Evolutionary conservation across 2,329 filamentous ascomycete genomes (phyloP), one percentile per base, ranked within the genome.

Genomic region (Ustulina deusta): DNA sequence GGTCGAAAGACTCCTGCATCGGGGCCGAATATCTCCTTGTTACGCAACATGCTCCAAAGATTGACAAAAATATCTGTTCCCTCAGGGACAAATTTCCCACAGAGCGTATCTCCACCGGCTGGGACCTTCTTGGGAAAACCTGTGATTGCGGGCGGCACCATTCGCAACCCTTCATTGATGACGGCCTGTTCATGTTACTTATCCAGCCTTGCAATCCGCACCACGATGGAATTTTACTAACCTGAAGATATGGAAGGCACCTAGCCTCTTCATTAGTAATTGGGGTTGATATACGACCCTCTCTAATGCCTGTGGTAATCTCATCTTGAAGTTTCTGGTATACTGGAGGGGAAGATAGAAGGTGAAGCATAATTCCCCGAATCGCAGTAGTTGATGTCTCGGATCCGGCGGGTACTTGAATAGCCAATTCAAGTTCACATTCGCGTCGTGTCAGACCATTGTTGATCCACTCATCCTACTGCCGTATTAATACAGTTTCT

Each of bases 121-220:
- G 74, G 74, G 9, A 76, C 73, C 32, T 62, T 71, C 63, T 75
- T 76, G 15, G 72, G 70, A 20, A 76, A 74, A 1, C 72, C 73
- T 0, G 58, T 69, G 34, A 68, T 68, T 1, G 65, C 65, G 1
- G 74, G 72, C 2, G 74, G 72, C 13, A 72, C 60, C 70, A 75
- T 74, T 42, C 73, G 68, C 6, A 76, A 36, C 2, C 74, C 73
- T 66, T 76, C 74, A n/a, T 70, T 60, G 46, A 76, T 72, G 3
- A 76, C 69, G 25, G 74, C 74, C 74, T 75, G 6, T 32, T 29
- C 1, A n/a, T 1, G 15, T 51, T 56, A 54, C 15, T 48, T 57
- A 52, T 7, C 27, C 44, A 34, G 20, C n/a, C 17, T 36, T 46
- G 2, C 1, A 22, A 42, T 40, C 20, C 13, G 7, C 13, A 2